Evolutionary conservation across 805 yeast species (phyloP).

Genomic region (Gaillardinia entomophila): DNA sequence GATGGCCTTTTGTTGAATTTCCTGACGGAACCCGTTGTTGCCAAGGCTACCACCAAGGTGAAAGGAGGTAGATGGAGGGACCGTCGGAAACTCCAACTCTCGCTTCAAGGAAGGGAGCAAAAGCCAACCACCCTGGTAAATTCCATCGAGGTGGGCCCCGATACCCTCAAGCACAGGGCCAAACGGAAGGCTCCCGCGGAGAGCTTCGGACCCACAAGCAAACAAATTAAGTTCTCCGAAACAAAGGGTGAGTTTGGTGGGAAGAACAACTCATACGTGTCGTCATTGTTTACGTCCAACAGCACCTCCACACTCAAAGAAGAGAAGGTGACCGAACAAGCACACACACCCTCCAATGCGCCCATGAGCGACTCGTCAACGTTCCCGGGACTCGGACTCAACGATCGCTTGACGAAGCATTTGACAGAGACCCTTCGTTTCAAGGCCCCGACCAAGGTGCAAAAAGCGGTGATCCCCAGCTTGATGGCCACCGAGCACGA

Average conservation of each 20-base stretch:
- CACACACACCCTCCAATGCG: conserved; percentile 69
- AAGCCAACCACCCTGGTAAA: conserved; percentile 28
- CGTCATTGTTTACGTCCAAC: conserved; percentile 66
- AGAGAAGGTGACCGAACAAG: conserved; percentile 32
- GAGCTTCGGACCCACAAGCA: conserved; percentile 16
- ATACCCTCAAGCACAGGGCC: no score
- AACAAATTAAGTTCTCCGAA: conserved; percentile 39
- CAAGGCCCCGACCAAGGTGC: conserved; percentile 78
- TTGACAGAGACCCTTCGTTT: conserved; percentile 52
- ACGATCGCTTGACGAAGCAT: conserved; percentile 46
- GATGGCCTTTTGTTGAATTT: conserved; percentile 78
- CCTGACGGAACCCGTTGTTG: conserved; percentile 34
- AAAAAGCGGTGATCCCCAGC: conserved; percentile 71
- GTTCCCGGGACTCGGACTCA: conserved; percentile 68
- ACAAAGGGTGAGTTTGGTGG: conserved; percentile 50
- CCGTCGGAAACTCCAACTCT: conserved; percentile 56
- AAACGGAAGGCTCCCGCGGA: no score
- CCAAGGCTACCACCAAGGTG: conserved; percentile 30
- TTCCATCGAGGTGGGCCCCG: conserved; percentile 14
- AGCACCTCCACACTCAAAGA: conserved; percentile 51
- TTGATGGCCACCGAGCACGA: conserved; percentile 42
- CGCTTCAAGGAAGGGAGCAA: conserved; percentile 35
- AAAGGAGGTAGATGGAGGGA: conserved; percentile 83
- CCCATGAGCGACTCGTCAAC: conserved; percentile 67
- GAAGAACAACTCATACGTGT: conserved; percentile 61